Base-by-base conservation (phyloP, 2,329 filamentous ascomycete genomes). In the Daldinia sp. region DNA sequence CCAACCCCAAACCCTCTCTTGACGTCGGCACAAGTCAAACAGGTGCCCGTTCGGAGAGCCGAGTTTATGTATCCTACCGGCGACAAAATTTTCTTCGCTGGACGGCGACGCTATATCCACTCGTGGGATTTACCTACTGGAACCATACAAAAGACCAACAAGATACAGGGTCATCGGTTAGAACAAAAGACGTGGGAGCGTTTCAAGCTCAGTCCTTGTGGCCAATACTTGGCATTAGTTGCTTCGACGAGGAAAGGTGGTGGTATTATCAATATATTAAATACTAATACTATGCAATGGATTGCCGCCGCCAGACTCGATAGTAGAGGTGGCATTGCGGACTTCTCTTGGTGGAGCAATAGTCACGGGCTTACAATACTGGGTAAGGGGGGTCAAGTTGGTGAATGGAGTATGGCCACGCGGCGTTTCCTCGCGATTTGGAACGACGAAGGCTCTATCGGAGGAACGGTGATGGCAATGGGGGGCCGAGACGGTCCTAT, bases 291-390 rank as follows among this genome's bases (percentile, higher is more conserved):
- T 0, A 88, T 91, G 74, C 94, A 97, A 79, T 98, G 94, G 94
- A 82, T 93, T 47, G 87, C 90, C 0, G 89, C 94, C 68, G 92
- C 91, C 11, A 86, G 94, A 35, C 83, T 97, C 45, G 92, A 97
- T 72, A 90, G 91, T 67, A 85, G 87, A 49, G 89, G 93, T 51
- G 94, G 94, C 34, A 89, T 98, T 48, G 90, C 92, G 0, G 94
- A 97, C 76, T 96, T 97, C 72, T 88, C 87, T 1, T 99, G 95
- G 95, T 97, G 94, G 94, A 85, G 87, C 54, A 88, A 92, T 64
- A 91, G 94, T 30, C 85, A 89, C 37, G 94, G 94, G 3, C 82
- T 99, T 71, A 90, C 88, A 0, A 90, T 97, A 39, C 87, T 91
- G 1, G 93, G 92, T 63, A 94, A 90, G 76, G 93, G 91, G 69